Percentiles rank a stretch among this genome's conserved stretches.
phyloP scores from a whole-genome alignment of 768 basidiomycete species.

The Phlebiopsis gigantea region DNA sequence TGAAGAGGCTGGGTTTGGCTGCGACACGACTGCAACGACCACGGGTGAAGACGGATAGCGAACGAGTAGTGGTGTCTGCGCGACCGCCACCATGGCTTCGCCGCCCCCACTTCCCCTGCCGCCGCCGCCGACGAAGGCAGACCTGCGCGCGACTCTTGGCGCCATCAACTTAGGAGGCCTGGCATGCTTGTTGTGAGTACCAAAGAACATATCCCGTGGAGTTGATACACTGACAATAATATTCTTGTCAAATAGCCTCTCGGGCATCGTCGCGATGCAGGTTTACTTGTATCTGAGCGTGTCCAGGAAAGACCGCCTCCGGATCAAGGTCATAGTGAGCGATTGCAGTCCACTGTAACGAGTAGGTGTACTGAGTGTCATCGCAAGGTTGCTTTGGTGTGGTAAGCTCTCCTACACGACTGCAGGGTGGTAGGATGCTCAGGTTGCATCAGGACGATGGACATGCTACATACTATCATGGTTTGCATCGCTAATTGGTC shows the following conservation, averaged over 20 bases:
- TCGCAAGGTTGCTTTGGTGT: conserved; percentile 1
- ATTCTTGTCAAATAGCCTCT: too few relatives aligned
- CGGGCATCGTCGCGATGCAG: conserved; percentile 23
- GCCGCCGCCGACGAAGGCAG: too few relatives aligned
- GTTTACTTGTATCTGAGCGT: conserved; percentile 19
- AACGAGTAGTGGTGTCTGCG: too few relatives aligned
- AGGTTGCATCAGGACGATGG: conserved; percentile 13
- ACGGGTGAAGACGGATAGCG: too few relatives aligned
- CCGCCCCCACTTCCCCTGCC: too few relatives aligned
- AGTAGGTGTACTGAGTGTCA: background rate
- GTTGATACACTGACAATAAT: background rate
- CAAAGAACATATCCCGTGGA: background rate
- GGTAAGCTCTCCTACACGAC: background rate
- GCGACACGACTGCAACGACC: too few relatives aligned
- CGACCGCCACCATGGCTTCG: too few relatives aligned
- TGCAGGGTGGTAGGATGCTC: background rate
- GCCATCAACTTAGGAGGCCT: conserved; percentile 7
- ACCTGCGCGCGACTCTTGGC: conserved; percentile 8
- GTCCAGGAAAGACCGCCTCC: conserved; percentile 14
- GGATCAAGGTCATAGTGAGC: conserved; percentile 19
- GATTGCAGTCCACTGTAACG: too few relatives aligned
- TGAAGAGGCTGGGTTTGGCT: too few relatives aligned
- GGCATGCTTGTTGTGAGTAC: conserved; percentile 23
- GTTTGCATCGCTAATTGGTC: conserved; percentile 19
- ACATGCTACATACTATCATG: conserved; percentile 20